These are phyloP conservation scores for Sporodiniella umbellata DNA, from an alignment of 371 early-diverging fungal species.

Conservation along the genomic window DNA sequence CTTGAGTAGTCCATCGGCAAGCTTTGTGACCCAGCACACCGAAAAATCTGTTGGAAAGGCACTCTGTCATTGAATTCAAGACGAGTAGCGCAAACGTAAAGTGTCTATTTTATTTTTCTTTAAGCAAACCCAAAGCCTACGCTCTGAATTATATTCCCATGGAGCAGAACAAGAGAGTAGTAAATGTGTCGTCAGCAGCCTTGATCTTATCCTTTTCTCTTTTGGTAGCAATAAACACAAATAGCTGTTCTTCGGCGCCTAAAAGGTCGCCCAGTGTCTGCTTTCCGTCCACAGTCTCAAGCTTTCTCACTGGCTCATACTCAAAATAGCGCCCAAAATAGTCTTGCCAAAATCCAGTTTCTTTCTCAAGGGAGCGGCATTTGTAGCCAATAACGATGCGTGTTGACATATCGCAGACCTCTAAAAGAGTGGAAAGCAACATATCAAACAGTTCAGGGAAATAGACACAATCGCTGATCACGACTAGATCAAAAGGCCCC, in stretches of 20 bases:
- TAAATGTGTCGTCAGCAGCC: constrained; percentile 55
- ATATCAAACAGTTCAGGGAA: constrained; percentile 55
- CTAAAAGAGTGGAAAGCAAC: constrained; percentile 42
- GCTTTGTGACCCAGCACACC: no score
- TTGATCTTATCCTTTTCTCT: constrained; percentile 35
- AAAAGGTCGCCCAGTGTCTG: constrained; percentile 27
- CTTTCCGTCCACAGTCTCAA: constrained; percentile 3
- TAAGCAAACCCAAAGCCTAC: no score
- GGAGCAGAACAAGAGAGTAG: constrained; percentile 49
- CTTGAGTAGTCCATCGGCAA: no score
- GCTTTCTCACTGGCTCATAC: constrained; percentile 50
- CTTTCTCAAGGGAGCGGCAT: constrained; percentile 54
- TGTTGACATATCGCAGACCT: constrained; percentile 38
- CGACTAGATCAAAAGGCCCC: constrained; percentile 43
- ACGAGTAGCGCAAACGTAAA: no score
- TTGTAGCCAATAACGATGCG: constrained; percentile 58
- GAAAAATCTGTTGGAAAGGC: no score
- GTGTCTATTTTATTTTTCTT: no score
- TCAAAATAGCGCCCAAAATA: constrained; percentile 57
- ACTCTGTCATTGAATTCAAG: no score
- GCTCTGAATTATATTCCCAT: constrained; percentile 35
- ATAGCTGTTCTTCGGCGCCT: constrained; percentile 50
- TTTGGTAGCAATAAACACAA: constrained; percentile 7
- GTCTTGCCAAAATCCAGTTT: constrained; percentile 61
- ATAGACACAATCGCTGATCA: constrained; percentile 58